Evolutionary conservation across 2,329 filamentous ascomycete genomes (phyloP).

Genomic region (Fusarium acutatum): DNA sequence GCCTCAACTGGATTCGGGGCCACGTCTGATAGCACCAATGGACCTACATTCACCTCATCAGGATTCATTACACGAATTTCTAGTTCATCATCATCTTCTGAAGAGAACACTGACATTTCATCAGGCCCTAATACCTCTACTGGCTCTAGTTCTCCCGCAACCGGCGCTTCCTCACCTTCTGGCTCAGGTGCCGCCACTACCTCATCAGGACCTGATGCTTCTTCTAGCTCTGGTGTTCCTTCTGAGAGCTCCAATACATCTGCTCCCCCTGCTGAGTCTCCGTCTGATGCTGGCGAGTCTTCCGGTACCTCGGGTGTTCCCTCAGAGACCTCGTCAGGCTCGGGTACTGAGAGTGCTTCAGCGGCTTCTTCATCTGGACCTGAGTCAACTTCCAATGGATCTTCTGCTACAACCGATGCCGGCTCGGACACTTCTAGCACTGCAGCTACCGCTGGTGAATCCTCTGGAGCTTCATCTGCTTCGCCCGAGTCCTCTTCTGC

Average conservation of each 20-base stretch:
- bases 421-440: not conserved
- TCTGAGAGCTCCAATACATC: not conserved
- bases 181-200: not conserved
- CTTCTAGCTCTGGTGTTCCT: not conserved
- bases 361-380: not conserved
- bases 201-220: not conserved
- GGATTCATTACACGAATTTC: not conserved
- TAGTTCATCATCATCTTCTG: not conserved
- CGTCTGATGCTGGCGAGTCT: not conserved
- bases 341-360: not conserved
- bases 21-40: not conserved
- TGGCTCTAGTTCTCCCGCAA: not conserved
- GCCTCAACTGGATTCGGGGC: not conserved
- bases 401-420: not conserved
- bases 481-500: not conserved
- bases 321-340: not conserved
- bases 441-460: not conserved
- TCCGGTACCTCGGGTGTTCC: not conserved
- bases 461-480: not conserved
- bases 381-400: not conserved
- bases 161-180: not conserved
- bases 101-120: not conserved
- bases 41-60: not conserved
- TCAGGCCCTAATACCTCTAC: not conserved
- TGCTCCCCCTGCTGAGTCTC: not conserved